Conservation (phyloP, 2,329 filamentous ascomycete species). For the Periconia sp. region DNA sequence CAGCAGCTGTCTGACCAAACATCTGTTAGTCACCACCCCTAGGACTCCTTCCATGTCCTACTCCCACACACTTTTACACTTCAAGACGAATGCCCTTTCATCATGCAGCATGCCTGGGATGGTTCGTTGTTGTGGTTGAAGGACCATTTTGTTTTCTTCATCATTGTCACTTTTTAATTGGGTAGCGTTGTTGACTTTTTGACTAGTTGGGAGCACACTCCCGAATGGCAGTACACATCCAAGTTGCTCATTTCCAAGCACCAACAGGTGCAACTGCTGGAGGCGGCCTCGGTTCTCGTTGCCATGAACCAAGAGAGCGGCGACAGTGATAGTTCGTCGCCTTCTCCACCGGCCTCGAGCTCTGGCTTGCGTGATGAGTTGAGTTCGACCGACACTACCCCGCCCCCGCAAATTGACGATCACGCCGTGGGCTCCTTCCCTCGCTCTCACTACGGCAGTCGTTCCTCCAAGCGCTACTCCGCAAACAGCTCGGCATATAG, state of each 20-base stretch:
- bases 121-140: neutral
- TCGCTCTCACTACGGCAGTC: conserved; percentile 36
- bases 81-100: conserved; percentile 42
- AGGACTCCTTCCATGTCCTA: conserved; percentile 33
- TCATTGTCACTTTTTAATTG: conserved; percentile 32
- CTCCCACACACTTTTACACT: conserved; percentile 47
- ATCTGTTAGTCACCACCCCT: conserved; percentile 89
- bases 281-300: conserved; percentile 94
- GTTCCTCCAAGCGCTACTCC: conserved; percentile 49
- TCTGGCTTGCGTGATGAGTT: conserved; percentile 74
- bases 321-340: conserved; percentile 75
- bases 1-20: conserved; percentile 99
- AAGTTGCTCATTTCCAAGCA: conserved; percentile 99
- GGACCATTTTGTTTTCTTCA: conserved; percentile 16
- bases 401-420: conserved; percentile 75
- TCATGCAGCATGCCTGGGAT: conserved; percentile 13
- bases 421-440: conserved; percentile 55
- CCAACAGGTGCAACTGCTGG: conserved; percentile 95
- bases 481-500: conserved; percentile 58
- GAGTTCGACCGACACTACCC: conserved; percentile 91
- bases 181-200: neutral
- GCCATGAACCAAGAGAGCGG: conserved; percentile 75
- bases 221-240: conserved; percentile 95
- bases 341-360: conserved; percentile 77
- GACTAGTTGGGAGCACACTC: conserved; percentile 96